Percentiles rank a stretch among this genome's conserved stretches.
Conservation (phyloP, 2,329 filamentous ascomycete species). For the Fusarium solani-melongenae region DNA sequence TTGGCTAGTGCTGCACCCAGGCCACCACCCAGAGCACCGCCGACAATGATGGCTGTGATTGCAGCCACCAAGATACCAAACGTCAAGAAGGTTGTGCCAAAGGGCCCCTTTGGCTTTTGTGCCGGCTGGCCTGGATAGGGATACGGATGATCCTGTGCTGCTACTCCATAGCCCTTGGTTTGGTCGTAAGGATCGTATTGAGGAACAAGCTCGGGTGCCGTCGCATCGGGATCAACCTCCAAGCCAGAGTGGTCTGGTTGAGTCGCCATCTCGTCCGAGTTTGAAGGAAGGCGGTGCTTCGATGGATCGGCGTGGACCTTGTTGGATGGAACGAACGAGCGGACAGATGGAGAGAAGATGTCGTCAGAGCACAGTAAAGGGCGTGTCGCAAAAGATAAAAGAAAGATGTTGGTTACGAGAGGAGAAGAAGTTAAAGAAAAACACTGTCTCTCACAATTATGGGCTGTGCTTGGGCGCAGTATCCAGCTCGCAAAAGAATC, state of each 20-base stretch:
- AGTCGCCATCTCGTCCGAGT: not conserved
- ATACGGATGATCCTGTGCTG: not conserved
- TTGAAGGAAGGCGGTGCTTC: not conserved
- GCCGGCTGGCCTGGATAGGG: not conserved
- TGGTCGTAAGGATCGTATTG: not conserved
- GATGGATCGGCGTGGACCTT: not conserved
- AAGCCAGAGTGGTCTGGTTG: not conserved
- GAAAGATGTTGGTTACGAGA: not conserved
- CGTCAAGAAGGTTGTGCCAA: not conserved
- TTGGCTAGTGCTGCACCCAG: conserved; percentile 17
- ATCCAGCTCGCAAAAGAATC: not conserved
- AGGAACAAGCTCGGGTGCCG: not conserved
- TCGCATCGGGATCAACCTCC: not conserved
- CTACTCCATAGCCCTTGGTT: not conserved
- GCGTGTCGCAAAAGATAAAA: not conserved
- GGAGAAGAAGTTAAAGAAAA: not conserved
- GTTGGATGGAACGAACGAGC: not conserved
- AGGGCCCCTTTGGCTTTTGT: not conserved
- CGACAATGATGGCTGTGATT: conserved; percentile 1
- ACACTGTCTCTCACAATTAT: not conserved
- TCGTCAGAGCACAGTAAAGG: not conserved
- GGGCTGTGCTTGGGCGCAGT: not conserved
- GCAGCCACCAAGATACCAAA: conserved; percentile 6
- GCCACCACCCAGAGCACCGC: conserved; percentile 18
- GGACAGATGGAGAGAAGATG: not conserved